phyloP scores from a whole-genome alignment of 331 rosid genomes.

The Malus hybrid region DNA sequence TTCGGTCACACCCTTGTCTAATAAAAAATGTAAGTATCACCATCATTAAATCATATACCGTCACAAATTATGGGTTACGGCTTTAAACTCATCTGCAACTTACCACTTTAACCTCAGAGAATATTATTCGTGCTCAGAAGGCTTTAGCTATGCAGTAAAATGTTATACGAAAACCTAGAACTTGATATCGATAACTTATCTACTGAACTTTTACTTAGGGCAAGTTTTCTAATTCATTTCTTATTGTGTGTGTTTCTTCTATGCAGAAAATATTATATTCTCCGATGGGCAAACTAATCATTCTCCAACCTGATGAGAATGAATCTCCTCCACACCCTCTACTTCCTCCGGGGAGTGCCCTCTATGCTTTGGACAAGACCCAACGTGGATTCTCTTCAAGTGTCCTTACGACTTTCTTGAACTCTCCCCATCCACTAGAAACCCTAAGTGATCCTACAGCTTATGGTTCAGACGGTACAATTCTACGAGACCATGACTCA shows the following conservation, averaged over 20 bases:
- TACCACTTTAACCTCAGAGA: background rate
- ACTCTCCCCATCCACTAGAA: conserved; percentile 80
- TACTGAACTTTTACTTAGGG: background rate
- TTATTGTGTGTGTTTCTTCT: background rate
- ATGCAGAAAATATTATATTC: conserved; percentile 73
- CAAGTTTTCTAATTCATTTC: background rate
- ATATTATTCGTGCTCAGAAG: background rate
- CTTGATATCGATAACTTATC: background rate
- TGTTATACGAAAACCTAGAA: background rate
- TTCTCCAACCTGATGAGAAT: conserved; percentile 74
- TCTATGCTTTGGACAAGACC: conserved; percentile 51
- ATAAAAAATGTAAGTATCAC: conserved; percentile 45
- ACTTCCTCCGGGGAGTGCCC: conserved; percentile 56
- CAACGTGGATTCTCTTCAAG: conserved; percentile 42
- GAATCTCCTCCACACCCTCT: conserved; percentile 79
- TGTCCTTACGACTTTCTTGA: conserved; percentile 54
- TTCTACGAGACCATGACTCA: conserved; percentile 82
- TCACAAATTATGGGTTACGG: background rate
- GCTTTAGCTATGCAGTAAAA: background rate
- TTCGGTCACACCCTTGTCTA: conserved; percentile 71
- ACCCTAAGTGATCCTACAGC: conserved; percentile 89
- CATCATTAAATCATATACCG: background rate
- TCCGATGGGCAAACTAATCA: conserved; percentile 69
- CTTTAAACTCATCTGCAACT: background rate
- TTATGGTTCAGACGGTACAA: conserved; percentile 76